A percentile compares a stretch with the other conserved stretches of the same genome.
phyloP scores from a whole-genome alignment of 768 basidiomycete species.

The Tulasnella sp. region DNA sequence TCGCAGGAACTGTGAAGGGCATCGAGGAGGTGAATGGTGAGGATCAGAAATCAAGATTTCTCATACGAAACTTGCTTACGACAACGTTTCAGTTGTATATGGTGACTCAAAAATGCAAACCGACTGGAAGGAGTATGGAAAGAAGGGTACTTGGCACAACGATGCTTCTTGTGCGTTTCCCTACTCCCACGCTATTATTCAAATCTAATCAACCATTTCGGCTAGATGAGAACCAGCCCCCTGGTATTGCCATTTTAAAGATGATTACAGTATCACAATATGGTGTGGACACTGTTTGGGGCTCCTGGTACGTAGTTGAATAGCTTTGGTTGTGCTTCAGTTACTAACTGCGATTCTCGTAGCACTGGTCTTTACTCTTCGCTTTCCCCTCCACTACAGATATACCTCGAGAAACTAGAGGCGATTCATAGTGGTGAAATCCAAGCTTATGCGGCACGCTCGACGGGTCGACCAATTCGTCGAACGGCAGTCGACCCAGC shows the following conservation, averaged over 20 bases:
- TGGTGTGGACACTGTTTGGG: constrained; percentile 74
- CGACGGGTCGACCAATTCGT: constrained; percentile 55
- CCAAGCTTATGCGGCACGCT: constrained; percentile 62
- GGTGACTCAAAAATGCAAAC: constrained; percentile 48
- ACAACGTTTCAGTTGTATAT: constrained; percentile 73
- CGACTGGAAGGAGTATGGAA: constrained; percentile 51
- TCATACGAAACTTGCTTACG: no score
- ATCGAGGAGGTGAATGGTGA: constrained; percentile 63
- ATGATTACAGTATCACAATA: constrained; percentile 54
- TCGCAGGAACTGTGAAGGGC: constrained; percentile 61
- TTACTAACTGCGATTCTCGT: no score
- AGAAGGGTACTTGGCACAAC: constrained; percentile 68
- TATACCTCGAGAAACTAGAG: constrained; percentile 57
- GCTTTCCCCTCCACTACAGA: constrained; percentile 59
- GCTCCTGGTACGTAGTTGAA: constrained; percentile 44
- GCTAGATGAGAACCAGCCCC: constrained; percentile 37
- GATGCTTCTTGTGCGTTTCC: constrained; percentile 51
- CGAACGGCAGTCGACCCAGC: constrained; percentile 53
- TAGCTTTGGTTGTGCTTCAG: neutral
- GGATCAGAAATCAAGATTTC: no score
- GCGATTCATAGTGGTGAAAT: constrained; percentile 67
- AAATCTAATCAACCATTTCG: neutral
- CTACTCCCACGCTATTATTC: neutral
- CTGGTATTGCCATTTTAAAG: constrained; percentile 63
- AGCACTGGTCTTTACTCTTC: constrained; percentile 75